These are phyloP conservation scores for Exophiala viscosa DNA, from an alignment of 2,329 filamentous ascomycete genomes.

Conservation along the genomic window DNA sequence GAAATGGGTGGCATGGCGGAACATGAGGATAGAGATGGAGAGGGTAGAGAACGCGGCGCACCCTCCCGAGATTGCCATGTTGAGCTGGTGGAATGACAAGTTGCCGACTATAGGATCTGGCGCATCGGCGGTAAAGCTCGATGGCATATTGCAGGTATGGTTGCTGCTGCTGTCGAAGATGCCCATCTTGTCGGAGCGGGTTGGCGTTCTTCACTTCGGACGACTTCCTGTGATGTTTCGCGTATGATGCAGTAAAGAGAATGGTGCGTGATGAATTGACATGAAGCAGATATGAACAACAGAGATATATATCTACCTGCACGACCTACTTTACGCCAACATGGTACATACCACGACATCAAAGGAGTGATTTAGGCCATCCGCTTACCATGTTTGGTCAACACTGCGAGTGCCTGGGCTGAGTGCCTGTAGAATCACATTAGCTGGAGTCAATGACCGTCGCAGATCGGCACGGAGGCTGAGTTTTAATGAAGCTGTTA, in stretches of 20 bases:
- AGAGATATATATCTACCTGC: too few relatives aligned
- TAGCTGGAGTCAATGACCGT: too few relatives aligned
- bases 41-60: constrained; percentile 35
- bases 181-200: not conserved
- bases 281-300: too few relatives aligned
- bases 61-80: constrained; percentile 37
- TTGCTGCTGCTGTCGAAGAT: not conserved
- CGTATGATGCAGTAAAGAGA: not conserved
- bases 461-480: too few relatives aligned
- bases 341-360: too few relatives aligned
- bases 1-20: constrained; percentile 38
- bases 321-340: too few relatives aligned
- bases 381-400: too few relatives aligned
- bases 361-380: too few relatives aligned
- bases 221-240: not conserved
- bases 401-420: too few relatives aligned
- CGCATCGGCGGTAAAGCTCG: constrained; percentile 3
- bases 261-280: too few relatives aligned
- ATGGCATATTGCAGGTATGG: constrained; percentile 3
- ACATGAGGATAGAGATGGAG: constrained; percentile 33
- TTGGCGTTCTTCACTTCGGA: not conserved
- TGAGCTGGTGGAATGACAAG: constrained; percentile 34
- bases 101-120: constrained; percentile 19
- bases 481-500: too few relatives aligned
- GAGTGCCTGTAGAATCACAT: too few relatives aligned